These are phyloP conservation scores for Neonothopanus nambi DNA, from an alignment of 1,284 basidiomycete genomes.

Conservation along the genomic window DNA sequence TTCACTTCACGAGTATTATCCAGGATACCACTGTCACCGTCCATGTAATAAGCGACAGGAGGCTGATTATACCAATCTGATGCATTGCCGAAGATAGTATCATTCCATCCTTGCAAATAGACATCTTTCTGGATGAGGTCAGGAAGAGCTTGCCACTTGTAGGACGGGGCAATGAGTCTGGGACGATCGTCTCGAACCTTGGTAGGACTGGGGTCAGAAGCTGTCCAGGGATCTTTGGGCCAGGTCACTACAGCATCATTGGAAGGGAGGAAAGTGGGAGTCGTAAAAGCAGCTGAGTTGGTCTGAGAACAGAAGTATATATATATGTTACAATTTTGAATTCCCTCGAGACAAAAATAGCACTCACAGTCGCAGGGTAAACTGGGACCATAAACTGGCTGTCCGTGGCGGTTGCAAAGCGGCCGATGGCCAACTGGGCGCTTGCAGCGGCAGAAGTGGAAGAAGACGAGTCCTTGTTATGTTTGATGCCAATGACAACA, in stretches of 20 bases:
- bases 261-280: constrained; percentile 69
- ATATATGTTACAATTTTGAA: no score
- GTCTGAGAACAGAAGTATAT: constrained; percentile 51
- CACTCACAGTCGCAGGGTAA: constrained; percentile 85
- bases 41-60: constrained; percentile 74
- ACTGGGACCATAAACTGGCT: constrained; percentile 76
- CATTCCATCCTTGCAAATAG: constrained; percentile 89
- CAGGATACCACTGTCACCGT: constrained; percentile 90
- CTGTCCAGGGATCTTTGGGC: constrained; percentile 73
- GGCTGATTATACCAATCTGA: constrained; percentile 62
- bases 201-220: constrained; percentile 58
- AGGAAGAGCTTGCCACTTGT: constrained; percentile 90
- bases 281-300: constrained; percentile 73
- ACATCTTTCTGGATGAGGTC: constrained; percentile 82
- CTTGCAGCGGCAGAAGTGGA: constrained; percentile 32
- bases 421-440: constrained; percentile 63
- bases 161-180: constrained; percentile 86
- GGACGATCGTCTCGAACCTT: constrained; percentile 80
- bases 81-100: constrained; percentile 90
- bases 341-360: not conserved
- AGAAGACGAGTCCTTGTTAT: constrained; percentile 35
- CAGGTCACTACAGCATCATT: constrained; percentile 57
- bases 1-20: constrained; percentile 92
- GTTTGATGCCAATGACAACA: constrained; percentile 69
- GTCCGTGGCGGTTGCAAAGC: constrained; percentile 76